Evolutionary conservation across 345 rosid species (phyloP), one percentile per base, ranked within the genome.

Genomic region (Garcia nutans): DNA sequence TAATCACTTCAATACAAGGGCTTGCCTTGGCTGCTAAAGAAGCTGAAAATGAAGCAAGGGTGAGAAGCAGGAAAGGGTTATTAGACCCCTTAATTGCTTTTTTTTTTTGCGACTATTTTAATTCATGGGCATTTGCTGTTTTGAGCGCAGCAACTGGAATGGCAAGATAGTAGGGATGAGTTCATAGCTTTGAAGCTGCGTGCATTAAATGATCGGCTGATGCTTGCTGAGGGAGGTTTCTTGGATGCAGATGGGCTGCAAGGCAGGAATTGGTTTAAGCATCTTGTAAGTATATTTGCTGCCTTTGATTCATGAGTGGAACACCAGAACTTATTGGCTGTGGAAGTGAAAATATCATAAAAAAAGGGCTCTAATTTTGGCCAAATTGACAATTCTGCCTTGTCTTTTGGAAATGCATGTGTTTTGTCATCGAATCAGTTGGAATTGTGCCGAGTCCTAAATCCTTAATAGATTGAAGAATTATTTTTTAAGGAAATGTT

Each of bases 151-250:
- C 83, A 52, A 77, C 68, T 91, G 63, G 84, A 80, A 77, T 78
- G 76, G 50, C 81, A 63, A 80, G 84, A 73, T 63, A 72, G 26
- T 33, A 68, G 67, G 20, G 83, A 79, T 11, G 84, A 82, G 13
- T 33, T 57, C 19, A 70, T 65, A 24, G 86, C 74, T 58, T 55
- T 84, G 71, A 86, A 77, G 80, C 76, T 78, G 74, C 87, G 97
- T 74, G 88, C 85, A 15, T 70, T 96, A 80, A 96, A 96, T 79
- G 98, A 93, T 68, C 85, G 92, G 67, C 77, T 96, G 84, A 90
- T 93, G 95, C 93, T 88, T 73, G 92, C 88, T 0, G 99, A 96
- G 82, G 88, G 97, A 88, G 97, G 99, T 65, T 93, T 93, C 84
- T 79, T 96, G 78, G 98, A 93, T 80, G 71, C 84, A 24, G 87